A percentile compares a stretch with the other conserved stretches of the same genome.
Conservation (phyloP, 768 basidiomycete genomes). For the Lepiota venenata region DNA sequence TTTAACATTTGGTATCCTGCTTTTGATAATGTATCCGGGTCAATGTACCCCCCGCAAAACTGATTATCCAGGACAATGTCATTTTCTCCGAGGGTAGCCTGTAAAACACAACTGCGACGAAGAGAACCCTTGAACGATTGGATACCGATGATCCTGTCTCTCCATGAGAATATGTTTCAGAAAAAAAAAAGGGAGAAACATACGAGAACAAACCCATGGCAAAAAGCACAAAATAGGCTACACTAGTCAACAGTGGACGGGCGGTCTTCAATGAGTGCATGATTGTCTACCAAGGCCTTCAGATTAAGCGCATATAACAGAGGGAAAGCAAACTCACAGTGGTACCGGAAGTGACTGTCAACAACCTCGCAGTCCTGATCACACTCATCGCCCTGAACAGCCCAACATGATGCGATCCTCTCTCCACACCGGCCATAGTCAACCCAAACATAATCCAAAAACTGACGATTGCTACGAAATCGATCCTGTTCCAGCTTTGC, state of each 20-base stretch:
- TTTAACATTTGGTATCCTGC: slow-evolving; percentile 34
- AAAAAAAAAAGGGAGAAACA: slow-evolving; percentile 23
- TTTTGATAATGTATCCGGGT: slow-evolving; percentile 48
- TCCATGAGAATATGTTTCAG: neutral
- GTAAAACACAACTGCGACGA: slow-evolving; percentile 57
- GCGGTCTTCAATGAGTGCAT: slow-evolving; percentile 91
- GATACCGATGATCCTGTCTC: slow-evolving; percentile 79
- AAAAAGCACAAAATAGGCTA: slow-evolving; percentile 89
- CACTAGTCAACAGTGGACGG: slow-evolving; percentile 82
- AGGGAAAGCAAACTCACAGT: slow-evolving; percentile 51
- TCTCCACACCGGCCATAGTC: slow-evolving; percentile 65
- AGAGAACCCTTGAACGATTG: slow-evolving; percentile 90
- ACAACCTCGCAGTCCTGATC: slow-evolving; percentile 73
- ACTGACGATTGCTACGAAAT: slow-evolving; percentile 77
- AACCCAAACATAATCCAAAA: slow-evolving; percentile 87
- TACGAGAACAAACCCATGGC: slow-evolving; percentile 88
- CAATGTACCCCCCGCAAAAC: slow-evolving; percentile 79
- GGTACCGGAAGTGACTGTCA: slow-evolving; percentile 90
- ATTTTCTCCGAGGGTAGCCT: slow-evolving; percentile 50
- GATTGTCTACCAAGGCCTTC: slow-evolving; percentile 49
- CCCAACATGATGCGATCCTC: slow-evolving; percentile 69
- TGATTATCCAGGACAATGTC: slow-evolving; percentile 45
- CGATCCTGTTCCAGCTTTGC: slow-evolving; percentile 91
- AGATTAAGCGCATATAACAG: slow-evolving; percentile 3
- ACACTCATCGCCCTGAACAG: slow-evolving; percentile 89